Evolutionary conservation across 78 protist species (phyloP), one percentile per base, ranked within the genome.

Genomic region (Monosiga brevicollis): DNA sequence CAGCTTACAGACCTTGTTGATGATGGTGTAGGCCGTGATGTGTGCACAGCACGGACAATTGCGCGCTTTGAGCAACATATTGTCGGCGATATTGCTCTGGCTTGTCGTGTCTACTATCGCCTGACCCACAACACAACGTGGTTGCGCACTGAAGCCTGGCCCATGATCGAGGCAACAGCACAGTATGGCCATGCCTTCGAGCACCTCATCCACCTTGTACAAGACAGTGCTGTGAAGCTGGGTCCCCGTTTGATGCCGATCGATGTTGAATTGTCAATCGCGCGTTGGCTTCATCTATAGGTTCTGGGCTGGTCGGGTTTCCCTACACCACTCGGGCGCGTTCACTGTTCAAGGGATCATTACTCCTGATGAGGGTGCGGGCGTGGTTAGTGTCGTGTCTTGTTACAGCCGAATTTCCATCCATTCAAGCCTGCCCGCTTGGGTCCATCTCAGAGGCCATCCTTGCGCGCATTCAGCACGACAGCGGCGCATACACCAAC

Each of bases 281-380:
- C n/a, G n/a, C n/a, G 74, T 71, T 49, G 62, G 15, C 32, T 49
- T 15, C 9, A 9, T 49, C 62, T 49, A 20, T 9, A 9, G 9
- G 32, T 49, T 2, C 74, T 2, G 37, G 29, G 74, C 37, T 71
- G n/a, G 29, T n/a, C 74, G 74, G 29, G 11, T 24, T 71, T 24
- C 74, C 42, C 22, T 9, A 36, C 6, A 36, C 36, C 3, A 26
- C 37, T 2, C 37, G 41, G 11, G 37, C 10, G 42, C 1, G 25
- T 76, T 26, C 54, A 20, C 42, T 1, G 20, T 76, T n/a, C 1
- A 41, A 42, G 54, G 29, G 15, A 55, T 76, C 62, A 20, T 41
- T 22, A 42, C 80, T 2, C 80, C 80, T n/a, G 80, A 76, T n/a
- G 80, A 76, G 55, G 1, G 38, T 34, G 80, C 80, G 26, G 80